Evolutionary conservation across 2,329 filamentous ascomycete species (phyloP), one percentile per base, ranked within the genome.

Genomic region (Graphilbum ipis-grandicollis): DNA sequence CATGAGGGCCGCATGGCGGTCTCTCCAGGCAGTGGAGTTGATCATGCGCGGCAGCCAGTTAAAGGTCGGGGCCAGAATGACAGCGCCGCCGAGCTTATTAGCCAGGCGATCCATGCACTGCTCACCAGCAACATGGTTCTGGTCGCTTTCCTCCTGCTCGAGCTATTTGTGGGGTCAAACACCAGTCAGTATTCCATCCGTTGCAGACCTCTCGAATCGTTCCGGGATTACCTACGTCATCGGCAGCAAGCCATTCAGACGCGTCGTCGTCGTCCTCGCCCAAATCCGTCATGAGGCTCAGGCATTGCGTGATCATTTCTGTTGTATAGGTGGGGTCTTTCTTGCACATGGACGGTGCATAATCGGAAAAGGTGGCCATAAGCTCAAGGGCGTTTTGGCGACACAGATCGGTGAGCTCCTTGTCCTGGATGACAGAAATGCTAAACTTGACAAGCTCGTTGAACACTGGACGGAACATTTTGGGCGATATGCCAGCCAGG

Each of bases 31-130:
- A 48, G 82, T 79, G 2, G 90, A 96, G 37, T 78, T 83, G 76
- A 96, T 92, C 90, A 98, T 98, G 44, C 85, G 73, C 9, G 90
- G 90, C 29, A 98, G 74, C 90, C 90, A 98, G 55, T 80, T 79
- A 59, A 96, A 98, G 1, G 88, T 96, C 1, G 86, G 86, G 22
- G 82, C 82, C 17, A 98, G 65, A 39, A 98, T 80, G n/a, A 81
- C 77, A 50, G 82, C 69, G n/a, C 90, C 90, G 39, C 90, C 90
- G 26, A 98, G 78, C 58, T 93, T 94, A 65, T 96, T 98, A 38
- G 90, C 88, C 37, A 98, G 66, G 40, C 90, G 76, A 54, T 98
- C 90, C 88, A 98, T 96, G 48, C 84, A 92, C 58, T 98, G 90
- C 58, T 98, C 90, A 42, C 90, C 90, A 31, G 88, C 90, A 45